Conservation (phyloP, 164 flowering plant species). For the Saururus chinensis region DNA sequence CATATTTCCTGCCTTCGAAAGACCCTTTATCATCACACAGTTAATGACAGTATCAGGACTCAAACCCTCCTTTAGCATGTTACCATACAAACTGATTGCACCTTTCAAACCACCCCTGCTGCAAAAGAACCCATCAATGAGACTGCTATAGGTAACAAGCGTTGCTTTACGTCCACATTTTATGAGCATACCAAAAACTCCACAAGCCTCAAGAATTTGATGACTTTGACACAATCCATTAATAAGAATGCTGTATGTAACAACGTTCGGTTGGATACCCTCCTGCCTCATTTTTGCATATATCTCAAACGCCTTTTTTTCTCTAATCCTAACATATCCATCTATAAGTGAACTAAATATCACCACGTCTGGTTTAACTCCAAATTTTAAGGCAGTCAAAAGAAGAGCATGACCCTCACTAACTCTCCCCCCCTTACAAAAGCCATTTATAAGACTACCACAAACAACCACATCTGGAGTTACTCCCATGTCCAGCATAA, state of each 20-base stretch:
- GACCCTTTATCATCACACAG: conserved; percentile 31
- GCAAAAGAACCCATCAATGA: conserved; percentile 32
- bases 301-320: conserved; percentile 22
- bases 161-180: conserved; percentile 35
- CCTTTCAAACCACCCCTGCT: conserved; percentile 28
- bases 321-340: conserved; percentile 30
- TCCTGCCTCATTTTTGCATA: conserved; percentile 26
- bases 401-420: conserved; percentile 29
- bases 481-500: conserved; percentile 26
- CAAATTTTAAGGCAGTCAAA: conserved; percentile 20
- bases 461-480: conserved; percentile 38
- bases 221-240: conserved; percentile 28
- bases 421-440: conserved; percentile 26
- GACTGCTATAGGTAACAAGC: conserved; percentile 26
- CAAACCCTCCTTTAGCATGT: conserved; percentile 23
- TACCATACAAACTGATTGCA: conserved; percentile 20
- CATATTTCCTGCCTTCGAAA: conserved; percentile 32
- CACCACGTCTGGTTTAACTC: conserved; percentile 38
- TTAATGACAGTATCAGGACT: conserved; percentile 29
- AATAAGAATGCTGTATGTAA: conserved; percentile 38
- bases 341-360: conserved; percentile 38
- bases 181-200: conserved; percentile 26
- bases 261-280: conserved; percentile 29
- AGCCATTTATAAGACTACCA: conserved; percentile 34
- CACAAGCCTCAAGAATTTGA: conserved; percentile 29